Evolutionary conservation across 352 stramenopile genomes (phyloP), one percentile per base, ranked within the genome.

Genomic region (Phytophthora colocasiae): DNA sequence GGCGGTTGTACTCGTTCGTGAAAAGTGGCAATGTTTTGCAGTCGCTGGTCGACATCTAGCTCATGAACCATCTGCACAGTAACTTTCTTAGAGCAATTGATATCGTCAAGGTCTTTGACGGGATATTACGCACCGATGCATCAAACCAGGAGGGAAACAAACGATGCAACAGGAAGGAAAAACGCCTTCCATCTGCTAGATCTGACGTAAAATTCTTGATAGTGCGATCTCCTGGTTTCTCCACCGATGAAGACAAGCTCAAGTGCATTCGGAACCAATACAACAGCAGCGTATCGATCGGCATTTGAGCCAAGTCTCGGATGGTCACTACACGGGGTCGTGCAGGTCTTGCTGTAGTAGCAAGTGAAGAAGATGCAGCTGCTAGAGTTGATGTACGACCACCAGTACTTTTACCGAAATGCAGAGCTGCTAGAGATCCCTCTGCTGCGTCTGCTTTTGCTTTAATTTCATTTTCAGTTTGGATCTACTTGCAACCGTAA

Each of bases 121-220:
- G 6, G 46, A 44, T 11, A 8, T 12, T 3, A 14, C 46, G 2
- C 69, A 93, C 85, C 40, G 78, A 75, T 11, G 68, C 40, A 48
- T 93, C 83, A 45, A 92, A 93, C 77, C 80, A 91, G 6, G 73
- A 82, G 4, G 87, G 87, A 29, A 90, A 92, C 4, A 95, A 69
- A 2, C 80, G 81, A 71, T 95, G 84, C 11, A 95, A 58, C 19
- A 95, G 50, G 36, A 91, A 89, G 6, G 84, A 92, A 46, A 81
- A 85, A 5, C 81, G 78, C 1, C 83, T 73, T 9, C 87, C 87
- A 17, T 95, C 87, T 1, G 61, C 58, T 19, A 95, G 71, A 38
- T 95, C 87, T 6, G 75, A 81, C 15, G 83, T 88, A 53, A 95
- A 95, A 54, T 93, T 95, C 58, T 90, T 90, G 60, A 95, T 73